These are phyloP conservation scores for Allium cepa DNA, from an alignment of 106 monocot genomes.

Conservation along the genomic window DNA sequence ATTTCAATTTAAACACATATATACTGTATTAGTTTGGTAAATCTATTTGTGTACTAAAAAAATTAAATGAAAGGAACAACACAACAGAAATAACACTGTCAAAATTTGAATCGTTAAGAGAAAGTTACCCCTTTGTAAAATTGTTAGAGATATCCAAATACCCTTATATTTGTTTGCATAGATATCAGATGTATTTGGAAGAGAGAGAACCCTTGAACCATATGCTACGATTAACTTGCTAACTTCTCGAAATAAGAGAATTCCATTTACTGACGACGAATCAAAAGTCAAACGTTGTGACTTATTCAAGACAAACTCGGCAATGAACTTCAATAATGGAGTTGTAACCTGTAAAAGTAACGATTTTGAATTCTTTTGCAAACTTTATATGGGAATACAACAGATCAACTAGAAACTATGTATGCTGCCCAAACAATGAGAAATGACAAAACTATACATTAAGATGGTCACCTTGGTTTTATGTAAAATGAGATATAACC, in stretches of 20 bases:
- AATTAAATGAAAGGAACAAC: neutral
- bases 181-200: slow-evolving; percentile 63
- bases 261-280: slow-evolving; percentile 93
- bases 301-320: slow-evolving; percentile 90
- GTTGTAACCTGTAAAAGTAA: slow-evolving; percentile 73
- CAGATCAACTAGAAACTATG: neutral
- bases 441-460: neutral
- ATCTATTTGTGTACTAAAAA: too few species aligned
- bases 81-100: neutral
- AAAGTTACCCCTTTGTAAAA: slow-evolving; percentile 70
- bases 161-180: slow-evolving; percentile 95
- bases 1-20: too few species aligned
- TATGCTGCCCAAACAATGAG: neutral
- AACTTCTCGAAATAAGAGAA: slow-evolving; percentile 94
- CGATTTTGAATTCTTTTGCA: neutral
- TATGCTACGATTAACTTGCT: slow-evolving; percentile 93
- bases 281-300: slow-evolving; percentile 94
- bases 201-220: slow-evolving; percentile 81
- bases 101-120: neutral
- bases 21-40: too few species aligned
- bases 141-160: slow-evolving; percentile 82
- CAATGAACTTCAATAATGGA: slow-evolving; percentile 89
- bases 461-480: neutral
- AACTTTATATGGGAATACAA: neutral
- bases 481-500: too few species aligned